phyloP scores from a whole-genome alignment of 2,329 filamentous ascomycete genomes.

The Emydomyces testavorans region DNA sequence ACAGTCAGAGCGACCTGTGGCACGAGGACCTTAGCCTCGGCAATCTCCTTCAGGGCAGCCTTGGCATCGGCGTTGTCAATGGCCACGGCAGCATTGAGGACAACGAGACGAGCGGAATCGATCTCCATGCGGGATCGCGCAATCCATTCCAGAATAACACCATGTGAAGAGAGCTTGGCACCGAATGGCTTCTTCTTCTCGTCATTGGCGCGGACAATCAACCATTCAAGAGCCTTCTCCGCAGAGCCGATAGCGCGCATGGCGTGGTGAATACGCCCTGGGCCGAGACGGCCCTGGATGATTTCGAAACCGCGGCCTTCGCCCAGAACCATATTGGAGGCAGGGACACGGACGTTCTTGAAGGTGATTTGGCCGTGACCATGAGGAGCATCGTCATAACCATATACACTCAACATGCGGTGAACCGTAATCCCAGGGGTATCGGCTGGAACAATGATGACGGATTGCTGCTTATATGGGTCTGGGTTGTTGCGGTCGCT shows the following conservation, averaged over 20 bases:
- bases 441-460: conserved; percentile 72
- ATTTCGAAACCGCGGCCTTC: conserved; percentile 95
- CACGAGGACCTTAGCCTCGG: conserved; percentile 85
- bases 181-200: conserved; percentile 82
- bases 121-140: conserved; percentile 88
- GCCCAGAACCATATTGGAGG: conserved; percentile 73
- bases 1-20: conserved; percentile 71
- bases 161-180: conserved; percentile 74
- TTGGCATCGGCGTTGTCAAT: conserved; percentile 88
- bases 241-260: conserved; percentile 91
- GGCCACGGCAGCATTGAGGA: conserved; percentile 87
- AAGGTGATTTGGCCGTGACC: conserved; percentile 91
- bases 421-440: conserved; percentile 82
- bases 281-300: conserved; percentile 90
- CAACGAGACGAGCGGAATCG: conserved; percentile 76
- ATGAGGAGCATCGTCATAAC: conserved; percentile 96
- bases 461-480: conserved; percentile 81
- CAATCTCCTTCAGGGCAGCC: conserved; percentile 81
- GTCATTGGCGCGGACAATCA: conserved; percentile 91
- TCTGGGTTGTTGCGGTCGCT: conserved; percentile 63
- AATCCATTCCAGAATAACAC: conserved; percentile 90
- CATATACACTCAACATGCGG: conserved; percentile 87
- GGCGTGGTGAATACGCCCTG: conserved; percentile 92
- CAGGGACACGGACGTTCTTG: conserved; percentile 78
- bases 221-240: conserved; percentile 85